A percentile compares a stretch with the other conserved stretches of the same genome.
phyloP scores from a whole-genome alignment of 768 basidiomycete genomes.

The Suillus tomentosus region DNA sequence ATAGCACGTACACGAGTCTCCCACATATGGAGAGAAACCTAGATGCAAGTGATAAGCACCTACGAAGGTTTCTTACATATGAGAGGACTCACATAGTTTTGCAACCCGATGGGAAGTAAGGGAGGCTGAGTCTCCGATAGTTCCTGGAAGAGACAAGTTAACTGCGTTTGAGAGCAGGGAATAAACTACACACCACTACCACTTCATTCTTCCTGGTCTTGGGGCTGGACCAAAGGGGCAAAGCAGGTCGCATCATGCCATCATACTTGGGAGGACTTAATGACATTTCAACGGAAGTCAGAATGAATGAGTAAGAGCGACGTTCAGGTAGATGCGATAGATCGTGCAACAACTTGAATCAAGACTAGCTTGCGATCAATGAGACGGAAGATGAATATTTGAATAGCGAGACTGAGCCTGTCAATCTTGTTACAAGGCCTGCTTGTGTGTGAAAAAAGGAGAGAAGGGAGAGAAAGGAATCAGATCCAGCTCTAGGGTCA shows the following conservation, averaged over 20 bases:
- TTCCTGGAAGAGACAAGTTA: slow-evolving; percentile 26
- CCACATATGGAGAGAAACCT: slow-evolving; percentile 50
- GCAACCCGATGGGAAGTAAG: slow-evolving; percentile 40
- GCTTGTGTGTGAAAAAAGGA: slow-evolving; percentile 7
- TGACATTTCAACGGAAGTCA: not conserved
- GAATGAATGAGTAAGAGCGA: not conserved
- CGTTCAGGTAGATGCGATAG: not conserved
- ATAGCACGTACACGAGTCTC: slow-evolving; percentile 42
- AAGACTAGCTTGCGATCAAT: not conserved
- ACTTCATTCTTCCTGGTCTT: slow-evolving; percentile 25
- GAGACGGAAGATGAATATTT: not conserved
- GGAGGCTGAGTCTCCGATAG: slow-evolving; percentile 35
- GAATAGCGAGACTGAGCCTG: slow-evolving; percentile 11
- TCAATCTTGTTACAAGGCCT: slow-evolving; percentile 10
- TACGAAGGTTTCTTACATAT: not conserved
- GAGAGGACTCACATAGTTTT: slow-evolving; percentile 34
- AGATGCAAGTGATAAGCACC: not conserved
- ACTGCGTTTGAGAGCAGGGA: not conserved
- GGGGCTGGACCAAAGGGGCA: slow-evolving; percentile 14
- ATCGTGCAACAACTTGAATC: not conserved
- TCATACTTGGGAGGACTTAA: slow-evolving; percentile 6
- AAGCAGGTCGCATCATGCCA: not conserved
- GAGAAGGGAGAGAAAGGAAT: not conserved
- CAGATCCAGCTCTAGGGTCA: slow-evolving; percentile 11
- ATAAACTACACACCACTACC: slow-evolving; percentile 25